Evolutionary conservation across 495 filamentous ascomycete species (phyloP).

Genomic region (Neurospora sp.): DNA sequence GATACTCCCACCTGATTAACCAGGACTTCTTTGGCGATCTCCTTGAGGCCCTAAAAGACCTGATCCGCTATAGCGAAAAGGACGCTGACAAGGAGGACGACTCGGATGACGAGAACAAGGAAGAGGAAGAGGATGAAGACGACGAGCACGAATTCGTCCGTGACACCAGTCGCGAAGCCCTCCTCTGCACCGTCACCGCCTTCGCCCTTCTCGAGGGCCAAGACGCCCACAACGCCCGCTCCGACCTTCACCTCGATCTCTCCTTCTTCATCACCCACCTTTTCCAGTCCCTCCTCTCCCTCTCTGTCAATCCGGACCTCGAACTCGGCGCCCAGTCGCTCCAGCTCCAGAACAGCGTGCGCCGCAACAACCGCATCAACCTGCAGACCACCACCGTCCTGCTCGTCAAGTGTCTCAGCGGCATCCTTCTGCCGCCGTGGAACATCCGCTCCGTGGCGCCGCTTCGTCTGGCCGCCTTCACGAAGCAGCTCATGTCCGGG

Average conservation of each 20-base stretch:
- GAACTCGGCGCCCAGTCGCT: conserved; percentile 75
- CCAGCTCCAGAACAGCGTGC: conserved; percentile 47
- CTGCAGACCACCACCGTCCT: conserved; percentile 86
- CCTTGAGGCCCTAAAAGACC: conserved; percentile 84
- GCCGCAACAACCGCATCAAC: conserved; percentile 49
- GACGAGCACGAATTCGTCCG: conserved; percentile 36
- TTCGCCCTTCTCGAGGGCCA: conserved; percentile 90
- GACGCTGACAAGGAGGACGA: conserved; percentile 24
- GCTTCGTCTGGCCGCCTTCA: conserved; percentile 74
- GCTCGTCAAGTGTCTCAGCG: conserved; percentile 72
- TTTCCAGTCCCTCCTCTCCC: conserved; percentile 68
- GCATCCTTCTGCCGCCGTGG: conserved; percentile 60
- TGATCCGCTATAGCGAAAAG: conserved; percentile 60
- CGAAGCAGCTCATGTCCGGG: conserved; percentile 77
- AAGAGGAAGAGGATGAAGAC: conserved; percentile 26
- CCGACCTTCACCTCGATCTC: conserved; percentile 71
- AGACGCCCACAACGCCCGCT: conserved; percentile 56
- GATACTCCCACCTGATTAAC: conserved; percentile 92
- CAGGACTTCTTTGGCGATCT: conserved; percentile 97
- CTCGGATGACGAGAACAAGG: conserved; percentile 12
- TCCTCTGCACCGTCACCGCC: conserved; percentile 93
- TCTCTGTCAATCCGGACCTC: conserved; percentile 73
- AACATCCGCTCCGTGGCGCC: conserved; percentile 56
- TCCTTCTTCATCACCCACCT: conserved; percentile 91
- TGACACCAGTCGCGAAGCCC: conserved; percentile 69